Evolutionary conservation across 768 basidiomycete species (phyloP), one percentile per base, ranked within the genome.

Genomic region (Podaxis pistillaris): DNA sequence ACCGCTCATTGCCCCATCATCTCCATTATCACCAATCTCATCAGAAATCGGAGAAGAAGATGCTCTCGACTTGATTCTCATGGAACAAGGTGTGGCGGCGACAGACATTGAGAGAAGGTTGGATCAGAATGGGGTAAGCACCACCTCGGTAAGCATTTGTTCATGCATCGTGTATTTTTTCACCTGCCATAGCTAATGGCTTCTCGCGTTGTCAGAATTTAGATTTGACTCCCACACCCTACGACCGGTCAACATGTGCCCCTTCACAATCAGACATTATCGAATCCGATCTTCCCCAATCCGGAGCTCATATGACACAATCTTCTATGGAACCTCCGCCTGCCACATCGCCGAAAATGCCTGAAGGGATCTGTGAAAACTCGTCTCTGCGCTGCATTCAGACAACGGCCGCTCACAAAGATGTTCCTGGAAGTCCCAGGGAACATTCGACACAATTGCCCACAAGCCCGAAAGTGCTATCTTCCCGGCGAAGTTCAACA

Each of bases 11-110:
- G 63, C 59, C 54, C 63, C 65, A 11, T 69, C 62, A 15, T 67
- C 66, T 22, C 69, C 66, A 36, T 50, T 66, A 33, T 67, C 64
- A 55, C 65, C 66, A 59, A 66, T 65, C 24, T 71, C 69, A 17
- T 71, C 70, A 17, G 69, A 69, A 24, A 24, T 62, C 51, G 51
- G 50, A 53, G 59, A 57, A 47, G 49, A 53, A n/a, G 54, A 59
- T 7, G 36, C 38, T 57, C 22, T 50, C 28, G 44, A 38, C 5
- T 13, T 57, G 52, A 30, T 15, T 47, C 36, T n/a, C 55, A 50
- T 22, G 64, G 37, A 30, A 13, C 36, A 55, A 40, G 15, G 6
- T 63, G 30, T 44, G n/a, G 38, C 22, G 17, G 38, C 26, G 19
- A 40, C 41, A 41, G 59, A 28, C 26, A 22, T 38, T 28, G 38